Conservation (phyloP, 2,329 filamentous ascomycete genomes). For the Lachnellula subtilissima region DNA sequence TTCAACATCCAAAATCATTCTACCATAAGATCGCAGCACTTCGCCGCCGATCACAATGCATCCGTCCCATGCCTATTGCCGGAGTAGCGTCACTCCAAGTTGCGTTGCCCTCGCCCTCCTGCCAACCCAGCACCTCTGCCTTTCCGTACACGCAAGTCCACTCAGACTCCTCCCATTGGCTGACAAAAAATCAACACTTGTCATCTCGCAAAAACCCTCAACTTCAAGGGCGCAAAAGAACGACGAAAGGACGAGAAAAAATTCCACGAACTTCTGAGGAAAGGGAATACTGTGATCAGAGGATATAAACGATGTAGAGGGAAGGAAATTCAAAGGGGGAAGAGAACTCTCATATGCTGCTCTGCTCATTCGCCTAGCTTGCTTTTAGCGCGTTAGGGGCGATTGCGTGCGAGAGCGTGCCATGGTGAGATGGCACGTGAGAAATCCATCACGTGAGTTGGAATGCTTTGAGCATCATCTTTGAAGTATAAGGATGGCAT, state of each 20-base stretch:
- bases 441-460: too few relatives aligned
- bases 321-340: slow-evolving; percentile 1
- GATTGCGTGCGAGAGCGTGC: slow-evolving; percentile 16
- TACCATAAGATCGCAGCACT: not conserved
- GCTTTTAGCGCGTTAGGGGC: slow-evolving; percentile 15
- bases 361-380: slow-evolving; percentile 10
- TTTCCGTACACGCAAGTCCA: slow-evolving; percentile 10
- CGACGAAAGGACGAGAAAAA: slow-evolving; percentile 14
- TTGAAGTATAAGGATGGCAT: too few relatives aligned
- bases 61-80: not conserved
- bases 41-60: not conserved
- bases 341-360: not conserved
- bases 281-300: not conserved
- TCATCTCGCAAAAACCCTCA: slow-evolving; percentile 3
- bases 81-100: slow-evolving; percentile 23
- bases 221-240: slow-evolving; percentile 10
- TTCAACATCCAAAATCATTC: not conserved
- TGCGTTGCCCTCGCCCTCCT: slow-evolving; percentile 34
- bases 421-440: too few relatives aligned
- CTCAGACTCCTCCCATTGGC: slow-evolving; percentile 15
- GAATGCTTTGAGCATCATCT: too few relatives aligned
- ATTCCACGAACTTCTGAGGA: slow-evolving; percentile 9
- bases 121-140: not conserved
- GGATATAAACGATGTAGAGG: slow-evolving; percentile 1
- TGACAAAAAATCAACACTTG: slow-evolving; percentile 2